Evolutionary conservation across 1,284 basidiomycete genomes (phyloP).

Genomic region (Papiliotrema nemorosa): DNA sequence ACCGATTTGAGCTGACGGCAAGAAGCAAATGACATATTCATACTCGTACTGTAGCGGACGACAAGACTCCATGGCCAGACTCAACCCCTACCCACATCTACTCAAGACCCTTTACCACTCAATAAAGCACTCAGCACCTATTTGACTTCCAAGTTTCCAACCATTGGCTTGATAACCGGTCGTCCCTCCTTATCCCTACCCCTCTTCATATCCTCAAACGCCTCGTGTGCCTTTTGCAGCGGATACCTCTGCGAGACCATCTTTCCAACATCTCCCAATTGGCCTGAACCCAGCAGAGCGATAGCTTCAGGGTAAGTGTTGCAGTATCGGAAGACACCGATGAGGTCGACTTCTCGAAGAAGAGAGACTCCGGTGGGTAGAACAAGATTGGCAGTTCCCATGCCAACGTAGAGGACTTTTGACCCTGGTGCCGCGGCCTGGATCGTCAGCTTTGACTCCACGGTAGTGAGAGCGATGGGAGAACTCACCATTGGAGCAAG

Average conservation of each 20-base stretch:
- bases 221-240: constrained; percentile 63
- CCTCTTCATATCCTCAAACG: constrained; percentile 72
- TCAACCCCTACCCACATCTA: too few relatives aligned
- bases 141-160: constrained; percentile 44
- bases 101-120: too few relatives aligned
- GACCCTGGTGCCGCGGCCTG: constrained; percentile 77
- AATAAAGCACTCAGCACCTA: too few relatives aligned
- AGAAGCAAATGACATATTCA: too few relatives aligned
- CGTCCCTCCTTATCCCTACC: constrained; percentile 73
- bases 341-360: constrained; percentile 85
- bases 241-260: constrained; percentile 77
- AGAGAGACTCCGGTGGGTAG: constrained; percentile 81
- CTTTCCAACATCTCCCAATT: constrained; percentile 62
- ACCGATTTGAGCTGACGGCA: too few relatives aligned
- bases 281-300: constrained; percentile 63
- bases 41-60: too few relatives aligned
- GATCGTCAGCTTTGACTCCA: too few relatives aligned
- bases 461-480: background rate
- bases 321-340: constrained; percentile 73
- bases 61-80: too few relatives aligned
- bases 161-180: constrained; percentile 82
- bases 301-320: constrained; percentile 85
- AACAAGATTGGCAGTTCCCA: constrained; percentile 80
- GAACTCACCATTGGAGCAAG: constrained; percentile 73
- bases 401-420: constrained; percentile 87